phyloP scores from a whole-genome alignment of 78 protist species.

The Protostelium mycophagum region DNA sequence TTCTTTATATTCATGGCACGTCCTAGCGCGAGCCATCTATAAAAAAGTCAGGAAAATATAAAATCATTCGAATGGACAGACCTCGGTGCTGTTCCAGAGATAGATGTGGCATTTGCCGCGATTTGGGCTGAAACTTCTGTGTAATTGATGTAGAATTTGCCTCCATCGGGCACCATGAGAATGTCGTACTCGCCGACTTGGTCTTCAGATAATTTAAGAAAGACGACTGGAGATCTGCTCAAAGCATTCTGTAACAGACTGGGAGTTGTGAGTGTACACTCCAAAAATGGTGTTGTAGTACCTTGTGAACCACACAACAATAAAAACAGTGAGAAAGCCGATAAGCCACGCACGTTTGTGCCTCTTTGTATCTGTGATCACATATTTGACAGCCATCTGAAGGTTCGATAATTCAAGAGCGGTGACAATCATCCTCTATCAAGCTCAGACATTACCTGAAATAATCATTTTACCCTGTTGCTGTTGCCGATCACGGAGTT shows the following conservation, averaged over 20 bases:
- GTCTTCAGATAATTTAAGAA: constrained; percentile 63
- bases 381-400: constrained; percentile 57
- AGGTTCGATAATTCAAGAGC: background rate
- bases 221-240: constrained; percentile 60
- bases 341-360: constrained; percentile 21
- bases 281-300: background rate
- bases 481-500: background rate
- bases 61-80: too few species aligned
- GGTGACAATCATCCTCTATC: background rate
- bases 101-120: background rate
- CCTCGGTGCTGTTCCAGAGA: background rate
- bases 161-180: background rate
- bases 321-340: constrained; percentile 61
- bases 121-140: background rate
- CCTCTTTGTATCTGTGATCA: constrained; percentile 34
- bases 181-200: constrained; percentile 65
- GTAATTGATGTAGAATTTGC: background rate
- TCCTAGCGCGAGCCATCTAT: background rate
- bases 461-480: background rate
- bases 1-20: background rate
- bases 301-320: constrained; percentile 57
- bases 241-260: constrained; percentile 48
- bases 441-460: background rate
- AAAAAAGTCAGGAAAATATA: background rate
- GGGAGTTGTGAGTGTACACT: background rate